Evolutionary conservation across 2,329 filamentous ascomycete genomes (phyloP), one percentile per base, ranked within the genome.

Genomic region (Diaporthe nobilis): DNA sequence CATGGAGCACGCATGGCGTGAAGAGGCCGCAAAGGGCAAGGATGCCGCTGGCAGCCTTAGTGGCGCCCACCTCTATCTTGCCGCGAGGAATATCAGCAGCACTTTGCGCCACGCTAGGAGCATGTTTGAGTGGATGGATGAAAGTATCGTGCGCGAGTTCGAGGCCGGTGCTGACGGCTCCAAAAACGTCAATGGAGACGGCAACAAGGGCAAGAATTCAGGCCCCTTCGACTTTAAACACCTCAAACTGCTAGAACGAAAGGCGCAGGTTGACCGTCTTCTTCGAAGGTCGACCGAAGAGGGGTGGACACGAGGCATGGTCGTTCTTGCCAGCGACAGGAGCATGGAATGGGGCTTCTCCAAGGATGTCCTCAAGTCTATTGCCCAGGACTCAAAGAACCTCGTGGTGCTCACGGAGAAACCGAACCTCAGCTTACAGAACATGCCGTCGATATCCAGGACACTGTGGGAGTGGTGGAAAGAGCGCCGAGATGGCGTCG

Each of bases 71-170:
- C 87, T 98, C 0, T 98, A 95, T 82, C 88, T 99, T 58, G 96
- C 96, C 0, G 96, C 95, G 53, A 93, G 93, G 76, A 98, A 95
- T 77, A 94, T 95, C 78, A 93, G 94, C 75, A 96, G 95, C 77
- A 98, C 96, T 0, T 94, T 98, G 89, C 91, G 95, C 71, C 95
- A 98, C 79, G 94, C 96, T 37, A 91, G 96, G 79, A 98, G 96
- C 83, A 98, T 99, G 94, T 88, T 99, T 44, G 97, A 99, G 82
- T 99, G 97, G 97, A 98, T 99, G 96, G 96, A 98, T 82, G 96
- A 98, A 81, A 93, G 92, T 75, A 97, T 99, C 76, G 94, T 98
- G 57, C 92, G 95, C 73, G 96, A 98, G 80, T 97, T 98, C 77
- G 96, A 98, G 82, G 92, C 93, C 20, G 88, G 92, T 65, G 90